Evolutionary conservation across 75 land plant species (phyloP).

Genomic region (Sequoia sempervirens): DNA sequence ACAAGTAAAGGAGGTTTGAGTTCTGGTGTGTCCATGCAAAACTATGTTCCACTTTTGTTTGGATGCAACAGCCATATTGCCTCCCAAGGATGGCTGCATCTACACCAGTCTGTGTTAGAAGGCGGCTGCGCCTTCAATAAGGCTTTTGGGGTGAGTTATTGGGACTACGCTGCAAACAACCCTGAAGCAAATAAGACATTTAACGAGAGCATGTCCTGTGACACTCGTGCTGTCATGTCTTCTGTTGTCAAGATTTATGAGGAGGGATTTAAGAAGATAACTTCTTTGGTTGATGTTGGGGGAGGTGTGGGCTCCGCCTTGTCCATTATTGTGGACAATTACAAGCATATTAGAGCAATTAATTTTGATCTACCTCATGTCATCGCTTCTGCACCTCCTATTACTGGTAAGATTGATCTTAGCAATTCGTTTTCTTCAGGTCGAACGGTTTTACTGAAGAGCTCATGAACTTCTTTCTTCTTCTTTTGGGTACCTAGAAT

Average conservation of each 20-base stretch:
- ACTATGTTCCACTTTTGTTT: not conserved
- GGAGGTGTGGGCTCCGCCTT: slow-evolving; percentile 28
- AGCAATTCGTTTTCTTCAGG: too few relatives aligned
- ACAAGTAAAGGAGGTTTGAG: too few relatives aligned
- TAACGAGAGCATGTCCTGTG: slow-evolving; percentile 21
- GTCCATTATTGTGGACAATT: slow-evolving; percentile 16
- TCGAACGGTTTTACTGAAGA: too few relatives aligned
- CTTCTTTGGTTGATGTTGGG: slow-evolving; percentile 29
- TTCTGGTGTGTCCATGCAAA: too few relatives aligned
- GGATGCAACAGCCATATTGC: not conserved
- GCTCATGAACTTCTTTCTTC: too few relatives aligned
- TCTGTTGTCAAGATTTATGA: slow-evolving; percentile 14
- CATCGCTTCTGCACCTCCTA: slow-evolving; percentile 10
- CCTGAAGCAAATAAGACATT: slow-evolving; percentile 20
- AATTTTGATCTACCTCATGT: slow-evolving; percentile 51
- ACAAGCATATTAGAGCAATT: slow-evolving; percentile 35
- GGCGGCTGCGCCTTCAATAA: slow-evolving; percentile 5
- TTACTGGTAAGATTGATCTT: not conserved
- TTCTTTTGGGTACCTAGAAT: too few relatives aligned
- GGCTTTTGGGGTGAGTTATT: slow-evolving; percentile 12
- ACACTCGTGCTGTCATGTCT: slow-evolving; percentile 3
- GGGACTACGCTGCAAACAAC: not conserved
- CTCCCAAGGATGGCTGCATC: slow-evolving; percentile 12
- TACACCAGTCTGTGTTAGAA: slow-evolving; percentile 10
- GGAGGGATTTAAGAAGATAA: slow-evolving; percentile 18